Evolutionary conservation across 805 yeast species (phyloP).

Genomic region (Tetrapisispora fleetii): DNA sequence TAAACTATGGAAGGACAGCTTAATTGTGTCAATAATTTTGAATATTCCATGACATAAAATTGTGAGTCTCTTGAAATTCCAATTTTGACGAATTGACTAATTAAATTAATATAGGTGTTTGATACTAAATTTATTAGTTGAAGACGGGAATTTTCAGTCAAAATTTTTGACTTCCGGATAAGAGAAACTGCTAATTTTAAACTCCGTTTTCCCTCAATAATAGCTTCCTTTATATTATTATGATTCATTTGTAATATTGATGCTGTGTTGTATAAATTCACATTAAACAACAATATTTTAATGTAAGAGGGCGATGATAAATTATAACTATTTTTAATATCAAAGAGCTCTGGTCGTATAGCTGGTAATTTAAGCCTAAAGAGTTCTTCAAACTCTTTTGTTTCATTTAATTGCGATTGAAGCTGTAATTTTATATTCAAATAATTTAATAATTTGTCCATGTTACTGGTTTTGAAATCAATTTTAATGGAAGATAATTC

Average conservation of each 20-base stretch:
- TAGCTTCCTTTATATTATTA: slow-evolving; percentile 14
- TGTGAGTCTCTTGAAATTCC: slow-evolving; percentile 54
- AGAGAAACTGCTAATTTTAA: slow-evolving; percentile 46
- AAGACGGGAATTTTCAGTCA: slow-evolving; percentile 29
- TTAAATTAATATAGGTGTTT: slow-evolving; percentile 32
- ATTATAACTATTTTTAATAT: slow-evolving; percentile 16
- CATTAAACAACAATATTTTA: slow-evolving; percentile 24
- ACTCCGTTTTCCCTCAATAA: slow-evolving; percentile 37
- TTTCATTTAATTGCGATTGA: slow-evolving; percentile 8
- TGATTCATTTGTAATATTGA: slow-evolving; percentile 14
- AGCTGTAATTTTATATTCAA: slow-evolving; percentile 6
- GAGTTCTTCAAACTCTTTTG: slow-evolving; percentile 9
- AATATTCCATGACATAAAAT: slow-evolving; percentile 43
- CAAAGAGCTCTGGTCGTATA: slow-evolving; percentile 16
- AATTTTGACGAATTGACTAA: slow-evolving; percentile 34
- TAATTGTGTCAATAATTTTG: slow-evolving; percentile 28
- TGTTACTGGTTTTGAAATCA: slow-evolving; percentile 4
- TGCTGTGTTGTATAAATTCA: slow-evolving; percentile 12
- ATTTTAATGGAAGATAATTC: not conserved
- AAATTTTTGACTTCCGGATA: slow-evolving; percentile 31
- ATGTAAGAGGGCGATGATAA: slow-evolving; percentile 15
- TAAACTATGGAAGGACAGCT: slow-evolving; percentile 22
- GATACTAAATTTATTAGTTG: slow-evolving; percentile 30
- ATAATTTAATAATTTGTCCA: slow-evolving; percentile 8
- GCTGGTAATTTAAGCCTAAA: slow-evolving; percentile 12